A percentile compares a stretch with the other conserved stretches of the same genome.
These are phyloP conservation scores for Yamagishiella unicocca DNA, from an alignment of 139 green algal species.

Conservation along the genomic window DNA sequence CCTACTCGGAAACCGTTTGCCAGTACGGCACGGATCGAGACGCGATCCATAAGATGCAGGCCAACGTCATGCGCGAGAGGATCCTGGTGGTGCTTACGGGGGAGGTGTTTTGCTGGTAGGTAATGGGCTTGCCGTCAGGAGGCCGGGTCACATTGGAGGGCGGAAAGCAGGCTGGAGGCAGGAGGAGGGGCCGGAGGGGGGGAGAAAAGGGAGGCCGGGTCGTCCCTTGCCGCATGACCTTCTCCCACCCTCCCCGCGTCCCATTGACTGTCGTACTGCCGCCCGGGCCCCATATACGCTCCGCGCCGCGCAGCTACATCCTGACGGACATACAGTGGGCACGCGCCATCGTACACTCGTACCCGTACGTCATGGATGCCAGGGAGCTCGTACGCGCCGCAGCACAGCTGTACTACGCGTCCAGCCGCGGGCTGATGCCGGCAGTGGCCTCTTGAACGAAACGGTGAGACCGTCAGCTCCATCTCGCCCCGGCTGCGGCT, in stretches of 20 bases:
- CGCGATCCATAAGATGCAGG: constrained; percentile 14
- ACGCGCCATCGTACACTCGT: constrained; percentile 3
- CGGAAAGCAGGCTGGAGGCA: too few relatives aligned
- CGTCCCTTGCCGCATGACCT: too few relatives aligned
- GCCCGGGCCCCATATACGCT: too few relatives aligned
- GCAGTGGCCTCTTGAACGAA: too few relatives aligned
- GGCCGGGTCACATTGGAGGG: neutral
- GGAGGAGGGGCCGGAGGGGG: too few relatives aligned
- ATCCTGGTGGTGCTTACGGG: constrained; percentile 11
- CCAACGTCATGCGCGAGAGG: constrained; percentile 42
- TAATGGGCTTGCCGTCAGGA: too few relatives aligned
- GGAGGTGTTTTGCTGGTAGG: constrained; percentile 40
- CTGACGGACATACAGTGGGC: constrained; percentile 36
- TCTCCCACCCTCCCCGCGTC: too few relatives aligned
- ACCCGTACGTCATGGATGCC: constrained; percentile 8
- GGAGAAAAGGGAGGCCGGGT: too few relatives aligned
- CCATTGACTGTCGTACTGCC: too few relatives aligned
- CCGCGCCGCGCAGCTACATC: constrained; percentile 26
- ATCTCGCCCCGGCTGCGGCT: too few relatives aligned
- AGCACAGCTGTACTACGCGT: constrained; percentile 15
- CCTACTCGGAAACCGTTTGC: neutral
- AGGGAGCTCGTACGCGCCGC: constrained; percentile 13
- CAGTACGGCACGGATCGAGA: constrained; percentile 25
- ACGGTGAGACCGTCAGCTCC: too few relatives aligned
- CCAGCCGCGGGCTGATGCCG: neutral